Evolutionary conservation across 306 rosid genomes (phyloP), one percentile per base, ranked within the genome.

Genomic region (Cercis canadensis): DNA sequence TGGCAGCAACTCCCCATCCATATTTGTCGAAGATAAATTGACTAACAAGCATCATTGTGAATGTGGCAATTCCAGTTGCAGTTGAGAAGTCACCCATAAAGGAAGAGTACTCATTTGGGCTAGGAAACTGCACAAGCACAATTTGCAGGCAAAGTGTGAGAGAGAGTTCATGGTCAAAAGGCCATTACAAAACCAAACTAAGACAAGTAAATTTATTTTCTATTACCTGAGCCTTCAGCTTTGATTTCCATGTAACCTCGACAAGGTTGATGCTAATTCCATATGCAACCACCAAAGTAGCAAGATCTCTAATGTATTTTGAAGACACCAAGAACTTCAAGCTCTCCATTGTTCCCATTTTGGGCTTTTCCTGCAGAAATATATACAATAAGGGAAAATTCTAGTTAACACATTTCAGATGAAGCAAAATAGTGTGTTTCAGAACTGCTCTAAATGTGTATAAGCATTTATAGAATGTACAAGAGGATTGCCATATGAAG

Each of bases 81-180:
- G 96, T 90, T 14, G 98, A 93, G 90, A 93, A 93, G 90, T 93
- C 98, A 0, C 98, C 98, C 97, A 93, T 93, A 54, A 93, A 93
- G 39, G 98, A 85, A 14, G 98, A 90, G 81, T 90, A 93, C 65
- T 85, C 97, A 0, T 93, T 93, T n/a, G 98, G 98, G 86, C 97
- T 93, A 18, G 97, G 98, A 73, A 87, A 93, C 97, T 93, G 85
- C 86, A 79, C 56, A 51, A 16, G 85, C 86, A 79, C 59, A 55
- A 16, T 13, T 76, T 9, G 19, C 55, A 58, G 37, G 55, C 65
- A 16, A 45, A 9, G 47, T 11, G 61, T 71, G 45, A 8, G 40
- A n/a, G 8, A 55, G 37, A 8, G 33, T 21, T 33, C 18, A 53
- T 77, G 10, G 75, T 21, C 33, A 55, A 58, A 51, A 24, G 29